These are phyloP conservation scores for Keithomyces neogunnii DNA, from an alignment of 2,329 filamentous ascomycete genomes.

Conservation along the genomic window DNA sequence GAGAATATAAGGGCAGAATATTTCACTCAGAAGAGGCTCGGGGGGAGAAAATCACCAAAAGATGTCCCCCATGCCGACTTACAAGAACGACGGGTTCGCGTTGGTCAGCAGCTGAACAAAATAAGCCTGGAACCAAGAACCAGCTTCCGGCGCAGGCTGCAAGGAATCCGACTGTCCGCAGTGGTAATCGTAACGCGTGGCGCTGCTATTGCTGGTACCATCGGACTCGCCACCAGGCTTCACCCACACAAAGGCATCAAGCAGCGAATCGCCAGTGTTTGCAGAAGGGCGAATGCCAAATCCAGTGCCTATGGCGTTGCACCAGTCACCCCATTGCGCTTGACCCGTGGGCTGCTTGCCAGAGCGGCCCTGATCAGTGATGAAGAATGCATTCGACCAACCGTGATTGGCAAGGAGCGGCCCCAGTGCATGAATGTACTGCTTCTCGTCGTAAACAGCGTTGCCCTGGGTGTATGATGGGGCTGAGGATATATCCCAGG, in stretches of 20 bases:
- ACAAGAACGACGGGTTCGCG: slow-evolving; percentile 42
- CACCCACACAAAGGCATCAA: slow-evolving; percentile 63
- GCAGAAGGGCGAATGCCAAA: slow-evolving; percentile 57
- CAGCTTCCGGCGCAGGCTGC: slow-evolving; percentile 60
- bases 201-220: slow-evolving; percentile 20
- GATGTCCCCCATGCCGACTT: neutral
- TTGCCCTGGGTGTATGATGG: slow-evolving; percentile 40
- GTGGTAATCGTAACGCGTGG: slow-evolving; percentile 12
- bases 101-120: slow-evolving; percentile 48
- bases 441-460: slow-evolving; percentile 42
- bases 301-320: slow-evolving; percentile 54
- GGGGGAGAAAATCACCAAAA: slow-evolving; percentile 33
- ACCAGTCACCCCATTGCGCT: slow-evolving; percentile 57
- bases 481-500: slow-evolving; percentile 30
- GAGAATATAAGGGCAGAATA: too few relatives aligned
- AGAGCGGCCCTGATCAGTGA: slow-evolving; percentile 43
- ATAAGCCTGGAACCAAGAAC: slow-evolving; percentile 58
- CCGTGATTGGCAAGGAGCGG: slow-evolving; percentile 44
- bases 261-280: slow-evolving; percentile 48
- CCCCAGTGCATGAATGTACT: slow-evolving; percentile 57
- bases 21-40: too few relatives aligned
- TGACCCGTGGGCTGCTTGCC: slow-evolving; percentile 54
- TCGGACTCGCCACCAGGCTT: slow-evolving; percentile 58
- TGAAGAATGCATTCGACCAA: slow-evolving; percentile 36
- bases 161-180: slow-evolving; percentile 46